Percentiles rank a stretch among this genome's conserved stretches.
Conservation (phyloP, 2,329 filamentous ascomycete species). For the Chrysosporium keratinophilum region DNA sequence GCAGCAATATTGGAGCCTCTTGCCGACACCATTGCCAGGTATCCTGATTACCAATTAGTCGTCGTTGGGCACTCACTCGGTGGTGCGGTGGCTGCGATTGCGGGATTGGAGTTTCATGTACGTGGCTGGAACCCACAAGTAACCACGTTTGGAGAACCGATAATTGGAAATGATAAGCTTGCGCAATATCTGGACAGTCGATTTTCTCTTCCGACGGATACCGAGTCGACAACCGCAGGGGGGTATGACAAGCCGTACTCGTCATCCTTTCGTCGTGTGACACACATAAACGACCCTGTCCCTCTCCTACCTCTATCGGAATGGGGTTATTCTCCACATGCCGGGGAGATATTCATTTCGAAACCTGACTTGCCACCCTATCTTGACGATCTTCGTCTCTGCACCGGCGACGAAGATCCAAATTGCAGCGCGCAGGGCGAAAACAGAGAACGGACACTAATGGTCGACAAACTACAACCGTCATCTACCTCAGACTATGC, state of each 20-base stretch:
- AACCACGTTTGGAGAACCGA: slow-evolving; percentile 88
- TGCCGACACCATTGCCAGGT: slow-evolving; percentile 45
- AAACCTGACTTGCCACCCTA: slow-evolving; percentile 60
- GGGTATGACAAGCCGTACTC: slow-evolving; percentile 16
- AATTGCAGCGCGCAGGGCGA: slow-evolving; percentile 51
- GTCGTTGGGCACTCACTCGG: slow-evolving; percentile 87
- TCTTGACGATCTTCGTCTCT: slow-evolving; percentile 58
- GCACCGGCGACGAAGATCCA: slow-evolving; percentile 60
- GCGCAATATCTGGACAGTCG: slow-evolving; percentile 44
- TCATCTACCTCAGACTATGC: background rate
- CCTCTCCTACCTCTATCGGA: slow-evolving; percentile 74
- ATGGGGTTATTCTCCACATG: slow-evolving; percentile 80
- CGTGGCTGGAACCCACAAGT: slow-evolving; percentile 66
- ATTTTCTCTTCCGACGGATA: slow-evolving; percentile 30
- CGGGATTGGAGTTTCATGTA: slow-evolving; percentile 67
- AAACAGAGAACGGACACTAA: background rate
- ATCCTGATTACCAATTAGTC: slow-evolving; percentile 63
- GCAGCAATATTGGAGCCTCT: slow-evolving; percentile 58
- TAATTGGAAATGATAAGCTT: slow-evolving; percentile 47
- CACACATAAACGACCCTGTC: slow-evolving; percentile 77
- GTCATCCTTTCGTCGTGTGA: slow-evolving; percentile 60
- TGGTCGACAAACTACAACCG: background rate
- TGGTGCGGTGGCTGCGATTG: slow-evolving; percentile 80
- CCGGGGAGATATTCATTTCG: slow-evolving; percentile 76
- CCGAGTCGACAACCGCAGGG: background rate